Evolutionary conservation across 495 filamentous ascomycete genomes (phyloP), one percentile per base, ranked within the genome.

Genomic region (Rostrohypoxylon terebratum): DNA sequence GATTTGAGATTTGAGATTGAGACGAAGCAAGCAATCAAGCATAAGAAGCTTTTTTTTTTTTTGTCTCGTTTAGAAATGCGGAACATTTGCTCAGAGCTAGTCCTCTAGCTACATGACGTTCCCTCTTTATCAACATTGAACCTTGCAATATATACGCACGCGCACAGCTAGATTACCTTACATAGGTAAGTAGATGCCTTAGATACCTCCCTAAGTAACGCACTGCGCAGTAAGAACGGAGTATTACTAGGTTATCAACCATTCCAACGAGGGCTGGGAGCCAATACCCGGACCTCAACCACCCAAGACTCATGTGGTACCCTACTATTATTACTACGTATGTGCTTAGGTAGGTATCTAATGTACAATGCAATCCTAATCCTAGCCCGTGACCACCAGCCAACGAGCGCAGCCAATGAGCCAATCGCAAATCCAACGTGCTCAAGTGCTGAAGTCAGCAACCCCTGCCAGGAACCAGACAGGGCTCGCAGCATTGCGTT

Each of bases 401-500:
- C 28, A 28, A 28, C 28, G 28, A 28, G 28, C 28, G 28, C 33
- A 31, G 31, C 28, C 51, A 34, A 55, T 23, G 3, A 55, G n/a
- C 51, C 51, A 55, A 55, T 55, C 51, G 20, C 31, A 13, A 13
- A 20, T 36, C 28, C 51, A 55, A 55, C 51, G 51, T 55, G 51
- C 51, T 16, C 51, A 16, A 1, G 51, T 18, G 28, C 13, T 25
- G 48, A 53, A 53, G 23, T 23, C 13, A 53, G 10, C n/a, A 18
- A 55, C n/a, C 51, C 51, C 51, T 55, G 51, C 51, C 51, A 55
- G 51, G 51, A 55, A 55, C 51, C 14, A 16, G 6, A 53, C 48
- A 53, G 48, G 48, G 40, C n/a, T 14, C n/a, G 18, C 64, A 38
- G 57, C 57, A 59, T 44, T 45, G 13, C n/a, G 31, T 28, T 40